Evolutionary conservation across 805 yeast genomes (phyloP), one percentile per base, ranked within the genome.

Genomic region (Hanseniaspora mollemarum): DNA sequence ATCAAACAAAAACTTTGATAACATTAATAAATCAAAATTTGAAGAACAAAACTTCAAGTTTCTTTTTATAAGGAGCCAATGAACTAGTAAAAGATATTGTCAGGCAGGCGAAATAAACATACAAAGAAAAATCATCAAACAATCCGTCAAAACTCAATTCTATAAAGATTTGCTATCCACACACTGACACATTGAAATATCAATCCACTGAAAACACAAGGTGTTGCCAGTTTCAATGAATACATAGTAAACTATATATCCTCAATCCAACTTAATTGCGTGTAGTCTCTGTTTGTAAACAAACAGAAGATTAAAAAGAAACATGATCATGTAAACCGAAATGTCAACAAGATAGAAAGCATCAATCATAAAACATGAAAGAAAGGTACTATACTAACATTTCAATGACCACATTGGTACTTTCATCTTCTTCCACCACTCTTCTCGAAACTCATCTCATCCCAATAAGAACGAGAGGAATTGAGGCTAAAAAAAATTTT

Each of bases 181-280:
- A 62, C 64, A 64, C 54, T 57, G 67, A 64, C 67, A 64, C 67
- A 64, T 64, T 60, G 28, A 45, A 41, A 41, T 38, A 51, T 51
- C 50, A 48, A 29, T 44, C 46, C 48, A 51, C 50, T 41, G 24
- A 33, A 31, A 22, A 31, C 22, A 41, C 16, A 29, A 21, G 18
- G 12, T 9, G 29, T 15, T 22, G 13, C 13, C 13, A 36, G 36
- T 37, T 36, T 25, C 22, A 19, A 28, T 24, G 24, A 16, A n/a
- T 21, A 41, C 6, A 33, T 21, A 13, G 16, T 25, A 26, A 33
- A 8, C 12, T 4, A 26, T n/a, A 18, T 28, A 31, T 22, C 44
- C 16, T 44, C 54, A 51, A 44, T 26, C 43, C 51, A 51, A 51
- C 54, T 51, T 51, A 51, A 51, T 51, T 51, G 54, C 37, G 51